phyloP scores from a whole-genome alignment of 495 filamentous ascomycete species.

The Evernia prunastri region DNA sequence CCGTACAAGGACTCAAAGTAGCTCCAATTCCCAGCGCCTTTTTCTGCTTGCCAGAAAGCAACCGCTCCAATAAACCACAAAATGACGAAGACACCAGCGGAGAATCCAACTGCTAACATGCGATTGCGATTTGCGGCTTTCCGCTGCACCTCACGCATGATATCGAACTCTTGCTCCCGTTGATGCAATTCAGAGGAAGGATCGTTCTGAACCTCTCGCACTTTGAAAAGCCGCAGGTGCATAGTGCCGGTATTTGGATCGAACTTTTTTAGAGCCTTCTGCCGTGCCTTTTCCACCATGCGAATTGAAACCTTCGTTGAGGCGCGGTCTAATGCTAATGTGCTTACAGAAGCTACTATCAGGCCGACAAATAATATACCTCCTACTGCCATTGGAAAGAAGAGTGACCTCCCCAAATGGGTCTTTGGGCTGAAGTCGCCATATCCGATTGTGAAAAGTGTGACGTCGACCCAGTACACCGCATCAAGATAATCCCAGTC shows the following conservation, averaged over 20 bases:
- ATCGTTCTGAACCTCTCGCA: constrained; percentile 9
- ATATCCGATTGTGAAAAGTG: constrained; percentile 1
- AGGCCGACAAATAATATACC: constrained; percentile 79
- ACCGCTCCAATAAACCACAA: constrained; percentile 72
- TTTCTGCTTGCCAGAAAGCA: constrained; percentile 54
- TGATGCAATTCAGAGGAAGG: constrained; percentile 44
- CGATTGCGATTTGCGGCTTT: constrained; percentile 48
- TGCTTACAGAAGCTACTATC: constrained; percentile 70
- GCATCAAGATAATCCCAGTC: constrained; percentile 69
- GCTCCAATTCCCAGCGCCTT: constrained; percentile 49
- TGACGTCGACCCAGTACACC: constrained; percentile 70
- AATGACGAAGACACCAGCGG: constrained; percentile 50
- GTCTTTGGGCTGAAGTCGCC: not conserved
- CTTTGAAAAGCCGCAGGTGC: constrained; percentile 41
- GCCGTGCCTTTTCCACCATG: constrained; percentile 49
- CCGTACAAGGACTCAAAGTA: constrained; percentile 69
- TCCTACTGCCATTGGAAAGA: constrained; percentile 70
- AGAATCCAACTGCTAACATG: constrained; percentile 59
- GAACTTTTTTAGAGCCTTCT: not conserved
- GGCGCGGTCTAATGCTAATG: constrained; percentile 65
- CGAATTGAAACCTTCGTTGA: constrained; percentile 58
- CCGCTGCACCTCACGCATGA: constrained; percentile 66
- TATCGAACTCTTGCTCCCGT: constrained; percentile 60
- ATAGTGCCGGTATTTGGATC: constrained; percentile 33
- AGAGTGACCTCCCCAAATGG: constrained; percentile 49